A percentile compares a stretch with the other conserved stretches of the same genome.
These are phyloP conservation scores for Phytophthora kernoviae DNA, from an alignment of 352 stramenopile species.

Conservation along the genomic window DNA sequence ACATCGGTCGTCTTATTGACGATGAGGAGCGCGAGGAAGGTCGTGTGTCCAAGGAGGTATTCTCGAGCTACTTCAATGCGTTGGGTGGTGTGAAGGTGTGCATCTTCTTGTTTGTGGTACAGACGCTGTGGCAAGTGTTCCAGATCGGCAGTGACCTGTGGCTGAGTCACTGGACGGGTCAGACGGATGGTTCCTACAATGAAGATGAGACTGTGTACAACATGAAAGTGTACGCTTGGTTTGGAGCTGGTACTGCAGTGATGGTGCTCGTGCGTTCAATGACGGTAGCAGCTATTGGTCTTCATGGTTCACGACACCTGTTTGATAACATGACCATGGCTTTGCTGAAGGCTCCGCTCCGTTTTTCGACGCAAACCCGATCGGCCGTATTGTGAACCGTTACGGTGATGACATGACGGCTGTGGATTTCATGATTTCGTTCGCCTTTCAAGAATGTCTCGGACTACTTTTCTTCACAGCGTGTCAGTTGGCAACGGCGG, in stretches of 20 bases:
- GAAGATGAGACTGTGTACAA: conserved; percentile 25
- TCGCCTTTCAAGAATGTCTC: conserved; percentile 42
- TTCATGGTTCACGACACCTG: conserved; percentile 58
- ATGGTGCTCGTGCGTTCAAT: conserved; percentile 41
- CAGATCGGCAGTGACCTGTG: conserved; percentile 43
- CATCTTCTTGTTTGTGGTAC: conserved; percentile 19
- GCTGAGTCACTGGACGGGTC: conserved; percentile 42
- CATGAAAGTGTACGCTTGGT: conserved; percentile 38
- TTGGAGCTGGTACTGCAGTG: conserved; percentile 29
- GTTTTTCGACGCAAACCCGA: conserved; percentile 94
- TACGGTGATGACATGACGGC: conserved; percentile 90
- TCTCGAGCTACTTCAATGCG: conserved; percentile 43
- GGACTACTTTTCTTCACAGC: conserved; percentile 69
- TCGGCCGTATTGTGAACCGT: conserved; percentile 89
- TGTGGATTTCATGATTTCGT: conserved; percentile 79
- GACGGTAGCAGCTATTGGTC: conserved; percentile 39
- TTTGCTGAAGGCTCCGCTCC: conserved; percentile 84
- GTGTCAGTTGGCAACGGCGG: conserved; percentile 74
- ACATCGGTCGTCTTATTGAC: conserved; percentile 31
- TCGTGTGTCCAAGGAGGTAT: conserved; percentile 46
- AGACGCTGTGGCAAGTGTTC: conserved; percentile 39
- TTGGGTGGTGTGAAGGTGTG: conserved; percentile 39
- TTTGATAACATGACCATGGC: conserved; percentile 88
- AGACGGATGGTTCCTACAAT: conserved; percentile 31
- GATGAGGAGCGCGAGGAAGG: conserved; percentile 54